phyloP scores from a whole-genome alignment of 306 rosid genomes.

The Bauhinia variegata region DNA sequence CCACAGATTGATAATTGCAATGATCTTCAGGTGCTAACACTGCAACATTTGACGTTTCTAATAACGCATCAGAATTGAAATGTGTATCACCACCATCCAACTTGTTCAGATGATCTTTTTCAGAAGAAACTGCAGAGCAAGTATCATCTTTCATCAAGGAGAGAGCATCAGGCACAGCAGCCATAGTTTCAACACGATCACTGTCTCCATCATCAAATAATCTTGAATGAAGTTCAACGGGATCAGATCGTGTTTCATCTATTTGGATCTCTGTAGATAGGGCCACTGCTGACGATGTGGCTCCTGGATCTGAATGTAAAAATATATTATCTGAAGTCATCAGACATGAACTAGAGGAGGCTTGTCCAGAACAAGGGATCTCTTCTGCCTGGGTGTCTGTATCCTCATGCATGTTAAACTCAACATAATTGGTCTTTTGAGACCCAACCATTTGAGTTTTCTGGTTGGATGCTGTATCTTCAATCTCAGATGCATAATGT shows the following conservation, averaged over 20 bases:
- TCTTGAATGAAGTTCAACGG: slow-evolving; percentile 35
- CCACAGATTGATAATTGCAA: slow-evolving; percentile 35
- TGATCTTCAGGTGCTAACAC: slow-evolving; percentile 44
- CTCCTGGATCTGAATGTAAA: slow-evolving; percentile 44
- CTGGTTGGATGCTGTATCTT: slow-evolving; percentile 42
- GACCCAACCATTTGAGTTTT: slow-evolving; percentile 41
- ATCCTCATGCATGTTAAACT: slow-evolving; percentile 41
- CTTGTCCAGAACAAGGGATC: slow-evolving; percentile 44
- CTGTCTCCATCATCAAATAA: slow-evolving; percentile 42
- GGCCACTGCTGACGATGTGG: slow-evolving; percentile 30
- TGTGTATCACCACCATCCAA: slow-evolving; percentile 42
- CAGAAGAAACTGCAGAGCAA: slow-evolving; percentile 38
- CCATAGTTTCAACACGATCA: slow-evolving; percentile 41
- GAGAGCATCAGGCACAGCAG: slow-evolving; percentile 37
- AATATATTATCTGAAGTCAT: slow-evolving; percentile 41
- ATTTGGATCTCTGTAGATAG: slow-evolving; percentile 36
- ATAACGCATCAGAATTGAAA: slow-evolving; percentile 43
- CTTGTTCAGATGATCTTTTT: slow-evolving; percentile 41
- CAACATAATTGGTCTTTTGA: slow-evolving; percentile 32
- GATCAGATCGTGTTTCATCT: slow-evolving; percentile 40
- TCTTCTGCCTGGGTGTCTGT: slow-evolving; percentile 41
- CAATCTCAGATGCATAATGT: slow-evolving; percentile 46
- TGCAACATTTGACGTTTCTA: slow-evolving; percentile 43
- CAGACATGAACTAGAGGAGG: slow-evolving; percentile 44
- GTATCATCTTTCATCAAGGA: slow-evolving; percentile 44